phyloP scores from a whole-genome alignment of 2,329 filamentous ascomycete species.

The Ceratocystis papillata region DNA sequence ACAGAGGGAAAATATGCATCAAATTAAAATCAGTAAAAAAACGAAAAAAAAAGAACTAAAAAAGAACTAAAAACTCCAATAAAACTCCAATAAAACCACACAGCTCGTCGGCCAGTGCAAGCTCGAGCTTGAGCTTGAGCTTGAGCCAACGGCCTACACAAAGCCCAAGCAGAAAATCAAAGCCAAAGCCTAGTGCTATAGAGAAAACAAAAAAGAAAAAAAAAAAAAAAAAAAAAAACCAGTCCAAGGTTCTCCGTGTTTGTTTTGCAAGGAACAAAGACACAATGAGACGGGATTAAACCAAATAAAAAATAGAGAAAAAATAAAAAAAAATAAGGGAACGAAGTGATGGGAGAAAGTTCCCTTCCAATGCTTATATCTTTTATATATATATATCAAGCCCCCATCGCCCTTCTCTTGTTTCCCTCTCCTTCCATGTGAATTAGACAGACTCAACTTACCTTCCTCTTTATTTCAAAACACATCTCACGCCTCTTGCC shows the following conservation, averaged over 20 bases:
- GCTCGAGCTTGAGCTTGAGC: constrained; percentile 8
- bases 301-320: background rate
- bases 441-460: background rate
- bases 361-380: constrained; percentile 7
- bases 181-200: background rate
- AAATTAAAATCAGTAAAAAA: background rate
- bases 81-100: background rate
- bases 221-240: background rate
- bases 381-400: constrained; percentile 13
- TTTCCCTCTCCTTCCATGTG: constrained; percentile 6
- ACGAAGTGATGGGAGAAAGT: background rate
- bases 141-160: background rate
- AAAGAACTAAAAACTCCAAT: background rate
- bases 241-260: constrained; percentile 4
- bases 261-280: constrained; percentile 11
- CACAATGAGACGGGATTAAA: constrained; percentile 13
- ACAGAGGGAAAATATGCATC: too few species aligned
- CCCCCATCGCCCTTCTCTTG: background rate
- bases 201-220: background rate
- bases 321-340: constrained; percentile 1
- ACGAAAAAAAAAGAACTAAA: background rate
- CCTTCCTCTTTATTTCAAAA: background rate
- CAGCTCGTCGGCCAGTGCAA: background rate
- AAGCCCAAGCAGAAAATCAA: background rate
- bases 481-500: background rate